A percentile compares a stretch with the other conserved stretches of the same genome.
These are phyloP conservation scores for Skeletonema grethae DNA, from an alignment of 108 stramenopile genomes.

Conservation along the genomic window DNA sequence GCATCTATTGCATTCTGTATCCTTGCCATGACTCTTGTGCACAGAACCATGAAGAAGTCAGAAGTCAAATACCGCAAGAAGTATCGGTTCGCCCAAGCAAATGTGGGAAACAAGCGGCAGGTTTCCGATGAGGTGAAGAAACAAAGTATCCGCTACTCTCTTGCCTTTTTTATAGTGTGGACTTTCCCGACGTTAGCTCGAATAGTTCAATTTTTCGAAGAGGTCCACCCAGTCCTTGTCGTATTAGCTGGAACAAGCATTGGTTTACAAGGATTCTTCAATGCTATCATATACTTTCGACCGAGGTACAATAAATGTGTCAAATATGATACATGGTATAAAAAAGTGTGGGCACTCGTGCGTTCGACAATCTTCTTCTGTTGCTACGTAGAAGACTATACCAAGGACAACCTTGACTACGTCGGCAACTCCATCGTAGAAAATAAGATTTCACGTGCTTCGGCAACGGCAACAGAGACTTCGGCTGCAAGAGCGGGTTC, in stretches of 20 bases:
- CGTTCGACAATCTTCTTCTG: conserved; percentile 14
- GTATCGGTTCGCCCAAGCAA: background rate
- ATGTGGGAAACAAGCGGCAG: background rate
- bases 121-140: conserved; percentile 12
- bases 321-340: background rate
- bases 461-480: too few species aligned
- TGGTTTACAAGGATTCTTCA: conserved; percentile 27
- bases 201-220: conserved; percentile 20
- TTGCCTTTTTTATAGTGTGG: conserved; percentile 23
- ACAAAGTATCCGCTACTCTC: conserved; percentile 17
- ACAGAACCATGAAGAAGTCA: background rate
- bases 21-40: conserved; percentile 14
- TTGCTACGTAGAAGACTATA: background rate
- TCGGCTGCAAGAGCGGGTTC: too few species aligned
- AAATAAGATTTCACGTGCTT: too few species aligned
- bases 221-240: conserved; percentile 15
- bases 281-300: conserved; percentile 34
- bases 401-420: too few species aligned
- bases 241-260: conserved; percentile 11
- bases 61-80: background rate
- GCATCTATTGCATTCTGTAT: conserved; percentile 10
- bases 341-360: conserved; percentile 17
- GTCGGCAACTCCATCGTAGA: too few species aligned
- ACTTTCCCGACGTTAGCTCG: conserved; percentile 16
- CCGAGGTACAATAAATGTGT: conserved; percentile 12